Evolutionary conservation across 768 basidiomycete species (phyloP).

Genomic region (Clitopilus hobsonii): DNA sequence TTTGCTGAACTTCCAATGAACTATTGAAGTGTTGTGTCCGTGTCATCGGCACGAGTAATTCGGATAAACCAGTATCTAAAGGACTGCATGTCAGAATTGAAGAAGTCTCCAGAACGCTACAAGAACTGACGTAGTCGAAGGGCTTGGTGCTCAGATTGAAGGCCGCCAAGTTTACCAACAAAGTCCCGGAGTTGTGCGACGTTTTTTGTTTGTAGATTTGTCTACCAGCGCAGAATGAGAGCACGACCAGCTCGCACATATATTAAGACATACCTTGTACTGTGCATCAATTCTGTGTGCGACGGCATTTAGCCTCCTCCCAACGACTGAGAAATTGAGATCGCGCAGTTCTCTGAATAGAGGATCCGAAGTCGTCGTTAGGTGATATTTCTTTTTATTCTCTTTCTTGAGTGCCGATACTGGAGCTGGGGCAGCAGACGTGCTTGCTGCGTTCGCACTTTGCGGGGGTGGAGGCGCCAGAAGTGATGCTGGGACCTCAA

Average conservation of each 20-base stretch:
- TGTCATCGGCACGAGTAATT: slow-evolving; percentile 82
- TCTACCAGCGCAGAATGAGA: slow-evolving; percentile 37
- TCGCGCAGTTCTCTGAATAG: slow-evolving; percentile 83
- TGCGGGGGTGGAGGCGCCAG: slow-evolving; percentile 46
- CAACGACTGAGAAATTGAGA: slow-evolving; percentile 88
- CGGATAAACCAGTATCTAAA: slow-evolving; percentile 91
- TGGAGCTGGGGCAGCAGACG: slow-evolving; percentile 32
- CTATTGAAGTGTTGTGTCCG: slow-evolving; percentile 86
- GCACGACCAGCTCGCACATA: too few species aligned
- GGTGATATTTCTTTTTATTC: slow-evolving; percentile 85
- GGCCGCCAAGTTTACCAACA: slow-evolving; percentile 89
- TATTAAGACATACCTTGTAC: slow-evolving; percentile 74
- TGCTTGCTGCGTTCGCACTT: slow-evolving; percentile 32
- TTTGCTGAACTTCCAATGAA: slow-evolving; percentile 93
- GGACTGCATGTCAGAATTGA: background rate
- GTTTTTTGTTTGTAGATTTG: slow-evolving; percentile 83
- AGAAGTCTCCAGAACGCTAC: background rate
- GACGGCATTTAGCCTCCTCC: slow-evolving; percentile 71
- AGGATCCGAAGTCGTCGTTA: slow-evolving; percentile 74
- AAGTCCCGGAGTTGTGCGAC: slow-evolving; percentile 91
- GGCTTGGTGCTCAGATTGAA: slow-evolving; percentile 90
- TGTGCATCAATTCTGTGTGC: slow-evolving; percentile 88
- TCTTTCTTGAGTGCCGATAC: slow-evolving; percentile 60
- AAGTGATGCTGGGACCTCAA: slow-evolving; percentile 73
- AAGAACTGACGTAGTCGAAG: slow-evolving; percentile 72